Evolutionary conservation across 1,139 yeast genomes (phyloP).

Genomic region (Blastobotrys ciferrii): DNA sequence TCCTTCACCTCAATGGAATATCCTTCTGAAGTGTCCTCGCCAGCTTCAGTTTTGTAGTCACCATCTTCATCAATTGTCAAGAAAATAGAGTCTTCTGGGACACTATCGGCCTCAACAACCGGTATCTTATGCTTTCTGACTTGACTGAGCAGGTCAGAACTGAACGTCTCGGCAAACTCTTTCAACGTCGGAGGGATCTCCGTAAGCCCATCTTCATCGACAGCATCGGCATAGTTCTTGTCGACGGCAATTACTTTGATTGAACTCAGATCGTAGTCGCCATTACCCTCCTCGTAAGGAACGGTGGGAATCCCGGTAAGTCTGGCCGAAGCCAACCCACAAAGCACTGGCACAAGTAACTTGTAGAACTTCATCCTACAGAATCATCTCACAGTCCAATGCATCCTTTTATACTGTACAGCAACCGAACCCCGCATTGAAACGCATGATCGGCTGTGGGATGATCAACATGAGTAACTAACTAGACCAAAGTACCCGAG

Average conservation of each 20-base stretch:
- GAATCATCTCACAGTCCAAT: background rate
- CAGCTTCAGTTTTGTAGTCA: slow-evolving; percentile 5
- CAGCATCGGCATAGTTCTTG: slow-evolving; percentile 3
- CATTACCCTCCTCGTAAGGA: slow-evolving; percentile 3
- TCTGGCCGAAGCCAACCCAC: slow-evolving; percentile 3
- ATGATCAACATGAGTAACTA: background rate
- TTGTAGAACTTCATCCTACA: background rate
- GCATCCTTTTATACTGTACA: background rate
- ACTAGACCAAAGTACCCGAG: no score
- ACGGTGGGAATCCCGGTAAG: slow-evolving; percentile 6
- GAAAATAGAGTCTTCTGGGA: slow-evolving; percentile 4
- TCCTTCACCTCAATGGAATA: slow-evolving; percentile 1
- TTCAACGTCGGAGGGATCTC: slow-evolving; percentile 7
- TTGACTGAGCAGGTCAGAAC: background rate
- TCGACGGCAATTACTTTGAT: slow-evolving; percentile 8
- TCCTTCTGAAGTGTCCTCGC: slow-evolving; percentile 7
- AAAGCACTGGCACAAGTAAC: background rate
- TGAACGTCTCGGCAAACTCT: slow-evolving; percentile 7
- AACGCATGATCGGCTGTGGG: background rate
- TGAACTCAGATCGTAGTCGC: background rate
- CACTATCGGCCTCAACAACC: background rate
- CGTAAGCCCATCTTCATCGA: slow-evolving; percentile 5
- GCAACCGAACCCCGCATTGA: background rate
- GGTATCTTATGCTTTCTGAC: slow-evolving; percentile 1
- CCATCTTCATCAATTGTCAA: slow-evolving; percentile 2